Evolutionary conservation across 2,329 filamentous ascomycete species (phyloP), one percentile per base, ranked within the genome.

Genomic region (Aspergillus sp.): DNA sequence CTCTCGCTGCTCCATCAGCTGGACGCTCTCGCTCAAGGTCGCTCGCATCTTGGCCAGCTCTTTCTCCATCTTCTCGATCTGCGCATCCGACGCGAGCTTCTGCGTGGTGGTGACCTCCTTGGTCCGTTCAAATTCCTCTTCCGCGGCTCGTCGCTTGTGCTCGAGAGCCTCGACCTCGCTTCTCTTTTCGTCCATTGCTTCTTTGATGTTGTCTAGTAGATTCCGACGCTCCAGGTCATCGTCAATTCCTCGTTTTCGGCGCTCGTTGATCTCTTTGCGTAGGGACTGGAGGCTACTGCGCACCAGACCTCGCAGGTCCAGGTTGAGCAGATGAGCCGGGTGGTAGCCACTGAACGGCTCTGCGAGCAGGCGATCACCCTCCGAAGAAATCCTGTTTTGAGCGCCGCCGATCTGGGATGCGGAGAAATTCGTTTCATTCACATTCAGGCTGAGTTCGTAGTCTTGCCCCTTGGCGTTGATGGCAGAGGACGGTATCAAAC

Each of bases 41-140:
- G 81, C 75, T 26, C 88, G 75, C 85, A 96, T 93, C 57, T 86
- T 85, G 29, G 84, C 82, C n/a, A 98, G 68, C 58, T 98, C 88
- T 61, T 94, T 95, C 64, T 98, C 91, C 81, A 95, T 93, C 68
- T 91, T 91, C 62, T 98, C 91, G 49, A 98, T 94, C 58, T 96
- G 89, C 6, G 88, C 78, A 55, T 96, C 91, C 2, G 80, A 85
- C 5, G 80, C 81, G 55, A 89, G 75, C 64, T 93, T 93, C 57
- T 94, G 86, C 12, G 86, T 84, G 28, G 75, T 83, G 5, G 83
- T 89, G 37, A 77, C 75, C 68, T 95, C 91, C 53, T 89, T 89
- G 13, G 86, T 88, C 62, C 85, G 86, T 52, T 95, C 86, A 54
- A 94, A 93, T 55, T 95, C 88, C 51, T 93, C 85, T 56, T 93